Base-by-base conservation (phyloP, 2,329 filamentous ascomycete species). In the Beauveria sp. region DNA sequence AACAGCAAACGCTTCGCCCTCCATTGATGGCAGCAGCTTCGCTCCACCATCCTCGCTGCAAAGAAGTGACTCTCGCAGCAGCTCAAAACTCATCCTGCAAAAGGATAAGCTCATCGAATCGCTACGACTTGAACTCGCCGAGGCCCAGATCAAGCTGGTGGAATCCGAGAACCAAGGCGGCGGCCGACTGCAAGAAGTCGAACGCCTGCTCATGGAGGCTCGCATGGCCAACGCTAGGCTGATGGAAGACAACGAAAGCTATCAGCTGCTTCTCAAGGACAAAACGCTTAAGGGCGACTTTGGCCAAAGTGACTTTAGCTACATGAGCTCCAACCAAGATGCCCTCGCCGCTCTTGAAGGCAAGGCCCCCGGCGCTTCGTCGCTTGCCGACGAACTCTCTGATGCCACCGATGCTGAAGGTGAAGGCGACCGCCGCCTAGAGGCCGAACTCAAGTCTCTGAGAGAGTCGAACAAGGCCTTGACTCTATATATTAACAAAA, bases 231-330 rank as follows among this genome's bases (percentile, higher is more conserved):
- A 98, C 71, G 95, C 95, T 62, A 86, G 93, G 51, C 80, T 99
- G 65, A 95, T 97, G 90, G 95, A 99, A 76, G 95, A 99, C 75
- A 98, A 98, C 70, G 95, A 99, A 76, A 96, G 92, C 76, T 99
- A 96, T 75, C 93, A 98, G 75, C 83, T 98, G 43, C 85, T 99
- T 20, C 85, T 99, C 26, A 91, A 92, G 70, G 93, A 98, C 74
- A 93, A 92, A 80, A 98, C 95, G 1, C 83, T 99, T 62, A 96
- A 96, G 71, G 95, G 95, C 34, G 93, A 98, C 71, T 93, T 97
- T 72, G 83, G 84, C 69, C 91, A 89, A 71, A 89, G 83, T 68
- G 89, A 93, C 70, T 91, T 96, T 73, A 86, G 90, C 78, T 88
- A 86, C 69, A 82, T 84, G 77, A 77, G 80, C 43, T 82, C 82